phyloP scores from a whole-genome alignment of 148 eudicot species.

The Selenicereus undatus region DNA sequence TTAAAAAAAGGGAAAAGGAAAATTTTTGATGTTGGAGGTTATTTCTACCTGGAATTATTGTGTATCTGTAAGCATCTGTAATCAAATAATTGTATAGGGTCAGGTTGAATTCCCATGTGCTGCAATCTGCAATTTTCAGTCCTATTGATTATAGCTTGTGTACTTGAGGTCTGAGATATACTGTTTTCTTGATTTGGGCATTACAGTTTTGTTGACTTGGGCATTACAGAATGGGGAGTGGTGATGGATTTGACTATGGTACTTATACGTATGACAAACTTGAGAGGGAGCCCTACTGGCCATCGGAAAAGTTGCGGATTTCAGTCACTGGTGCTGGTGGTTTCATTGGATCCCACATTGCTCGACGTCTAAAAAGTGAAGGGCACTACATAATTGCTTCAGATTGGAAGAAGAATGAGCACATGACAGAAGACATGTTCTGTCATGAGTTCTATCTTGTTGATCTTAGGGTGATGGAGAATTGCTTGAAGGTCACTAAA shows the following conservation, averaged over 20 bases:
- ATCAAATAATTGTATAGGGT: background rate
- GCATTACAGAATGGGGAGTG: conserved; percentile 38
- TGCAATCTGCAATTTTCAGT: no score
- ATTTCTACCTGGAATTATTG: background rate
- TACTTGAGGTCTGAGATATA: conserved; percentile 4
- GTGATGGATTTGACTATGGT: conserved; percentile 39
- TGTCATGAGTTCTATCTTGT: conserved; percentile 55
- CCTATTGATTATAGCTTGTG: background rate
- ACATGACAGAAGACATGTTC: conserved; percentile 62
- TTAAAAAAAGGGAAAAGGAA: no score
- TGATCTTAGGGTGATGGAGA: conserved; percentile 58
- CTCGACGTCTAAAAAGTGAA: conserved; percentile 47
- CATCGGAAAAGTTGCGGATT: conserved; percentile 42
- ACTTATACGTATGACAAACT: conserved; percentile 50
- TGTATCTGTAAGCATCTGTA: background rate
- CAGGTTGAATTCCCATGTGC: background rate
- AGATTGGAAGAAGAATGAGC: conserved; percentile 62
- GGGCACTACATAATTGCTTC: conserved; percentile 57
- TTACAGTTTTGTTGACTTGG: conserved; percentile 19
- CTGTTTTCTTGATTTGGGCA: background rate
- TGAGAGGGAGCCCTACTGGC: conserved; percentile 54
- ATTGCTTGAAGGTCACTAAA: conserved; percentile 49
- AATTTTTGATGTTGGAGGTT: background rate
- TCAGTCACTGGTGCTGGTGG: conserved; percentile 59
- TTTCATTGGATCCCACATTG: conserved; percentile 54